Evolutionary conservation across 1,284 basidiomycete genomes (phyloP), one percentile per base, ranked within the genome.

Genomic region (Anthracocystis panici-leucophaei): DNA sequence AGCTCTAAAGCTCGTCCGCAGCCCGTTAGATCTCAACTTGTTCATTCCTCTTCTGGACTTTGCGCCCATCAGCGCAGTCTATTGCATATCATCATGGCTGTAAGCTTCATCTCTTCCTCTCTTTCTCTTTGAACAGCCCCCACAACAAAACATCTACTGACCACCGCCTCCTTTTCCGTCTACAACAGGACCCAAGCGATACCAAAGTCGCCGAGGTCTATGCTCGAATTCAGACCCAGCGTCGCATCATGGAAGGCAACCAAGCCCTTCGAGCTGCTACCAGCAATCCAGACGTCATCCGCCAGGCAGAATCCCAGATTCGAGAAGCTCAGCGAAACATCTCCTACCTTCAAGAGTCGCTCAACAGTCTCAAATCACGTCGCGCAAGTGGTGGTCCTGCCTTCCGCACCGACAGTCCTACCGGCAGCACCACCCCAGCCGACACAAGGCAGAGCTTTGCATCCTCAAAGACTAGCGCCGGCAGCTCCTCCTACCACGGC

Each of bases 201-300:
- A 90, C 91, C 89, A 95, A 95, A 90, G 94, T 96, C 85, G 91
- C 92, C 86, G 93, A 95, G 87, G 91, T 95, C 82, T 91, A 92
- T 87, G 91, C 90, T 86, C 92, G 93, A 86, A 95, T 96, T 86
- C 90, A 92, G 87, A 94, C 92, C 54, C 93, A 96, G 88, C 92
- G 92, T 86, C 94, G 94, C 89, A 91, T 95, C 85, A 89, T 96
- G 79, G 92, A 95, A 86, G 94, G 92, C 21, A 91, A 91, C 54
- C 90, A 92, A 84, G 89, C 90, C 74, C 88, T 96, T 68, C 90
- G 91, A 54, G 90, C 90, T 84, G 94, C 93, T 5, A 95, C 94
- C 40, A 89, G 87, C 54, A 96, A 96, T 84, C 92, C 90, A 75
- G 93, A 95, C 86, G 94, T 95, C 59, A 88, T 94, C 60, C 89